Base-by-base conservation (phyloP, 768 basidiomycete species). In the Pholiota conissans region DNA sequence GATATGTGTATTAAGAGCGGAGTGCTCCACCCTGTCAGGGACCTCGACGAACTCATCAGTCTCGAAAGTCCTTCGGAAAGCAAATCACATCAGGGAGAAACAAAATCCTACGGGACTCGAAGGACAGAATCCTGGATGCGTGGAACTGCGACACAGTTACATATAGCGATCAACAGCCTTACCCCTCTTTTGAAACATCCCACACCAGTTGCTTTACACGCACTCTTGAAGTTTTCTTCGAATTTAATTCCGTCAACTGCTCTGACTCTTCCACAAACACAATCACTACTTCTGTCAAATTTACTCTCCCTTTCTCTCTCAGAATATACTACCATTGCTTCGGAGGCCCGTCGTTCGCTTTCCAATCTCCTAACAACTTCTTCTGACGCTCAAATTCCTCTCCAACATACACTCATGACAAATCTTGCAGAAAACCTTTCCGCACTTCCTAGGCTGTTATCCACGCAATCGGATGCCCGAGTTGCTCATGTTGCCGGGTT, bases 111-210 rank as follows among this genome's bases (percentile, higher is more conserved):
- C 63, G 65, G 76, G 18, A 84, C 84, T n/a, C 63, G 71, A 3
- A 83, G 93, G 3, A 89, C 90, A 0, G 68, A 83, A 11, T 77
- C 86, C 0, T 98, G 95, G 91, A 79, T 97, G 42, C 81, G 79
- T 20, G 93, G 84, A 32, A 94, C 93, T 1, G 78, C 90, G 2
- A 82, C 91, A 5, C 94, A 97, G 65, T 74, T 98, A 10, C 84
- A 90, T 46, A 87, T 93, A 22, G 92, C 94, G 7, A 68, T 98
- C 51, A 90, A 92, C 62, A 76, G 87, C 0, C 74, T 98, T 18
- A 82, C 88, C 0, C 80, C 88, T 0, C 77, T 93, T 11, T 71
- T 89, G 11, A 79, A 82, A 2, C 93, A 96, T 66, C 85, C 88
- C 11, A 90, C 83, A 0, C 78, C 89, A 2, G 70, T 75, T 3